Evolutionary conservation across 2,329 filamentous ascomycete species (phyloP).

Genomic region (Paradendryphiella salina): DNA sequence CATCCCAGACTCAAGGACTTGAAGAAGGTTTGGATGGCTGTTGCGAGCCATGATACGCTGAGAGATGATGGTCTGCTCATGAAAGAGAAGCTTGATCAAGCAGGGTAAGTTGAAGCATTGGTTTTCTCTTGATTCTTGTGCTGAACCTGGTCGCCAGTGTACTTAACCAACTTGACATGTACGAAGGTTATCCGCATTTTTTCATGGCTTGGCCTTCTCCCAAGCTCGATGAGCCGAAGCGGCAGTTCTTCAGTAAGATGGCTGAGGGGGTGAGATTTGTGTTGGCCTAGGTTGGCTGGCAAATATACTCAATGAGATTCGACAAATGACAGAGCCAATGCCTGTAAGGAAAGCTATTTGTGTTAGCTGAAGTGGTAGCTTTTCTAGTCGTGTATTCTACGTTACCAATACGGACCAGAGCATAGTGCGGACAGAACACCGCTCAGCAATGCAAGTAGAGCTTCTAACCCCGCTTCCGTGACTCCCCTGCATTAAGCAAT

Average conservation of each 20-base stretch:
- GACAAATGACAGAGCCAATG: too few relatives aligned
- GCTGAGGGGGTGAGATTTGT: conserved; percentile 32
- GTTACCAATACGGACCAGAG: too few relatives aligned
- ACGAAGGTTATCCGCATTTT: conserved; percentile 45
- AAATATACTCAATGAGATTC: too few relatives aligned
- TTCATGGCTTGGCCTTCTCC: conserved; percentile 44
- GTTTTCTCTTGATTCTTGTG: neutral
- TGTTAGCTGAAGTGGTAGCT: too few relatives aligned
- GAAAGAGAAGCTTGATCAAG: conserved; percentile 33
- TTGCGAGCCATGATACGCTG: conserved; percentile 41
- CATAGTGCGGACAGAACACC: neutral
- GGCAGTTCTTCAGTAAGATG: conserved; percentile 31
- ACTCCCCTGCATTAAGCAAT: neutral
- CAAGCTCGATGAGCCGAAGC: conserved; percentile 29
- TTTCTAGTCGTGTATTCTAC: too few relatives aligned
- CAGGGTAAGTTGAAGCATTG: conserved; percentile 22
- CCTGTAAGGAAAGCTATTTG: too few relatives aligned
- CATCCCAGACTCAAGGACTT: conserved; percentile 36
- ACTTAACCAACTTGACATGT: conserved; percentile 37
- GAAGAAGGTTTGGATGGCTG: conserved; percentile 40
- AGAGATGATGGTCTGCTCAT: conserved; percentile 44
- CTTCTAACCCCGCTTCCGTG: neutral
- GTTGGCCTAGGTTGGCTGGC: conserved; percentile 5
- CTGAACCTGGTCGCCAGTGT: conserved; percentile 31
- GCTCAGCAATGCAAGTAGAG: neutral